Evolutionary conservation across 306 rosid species (phyloP).

Genomic region (Phaseolus lunatus): DNA sequence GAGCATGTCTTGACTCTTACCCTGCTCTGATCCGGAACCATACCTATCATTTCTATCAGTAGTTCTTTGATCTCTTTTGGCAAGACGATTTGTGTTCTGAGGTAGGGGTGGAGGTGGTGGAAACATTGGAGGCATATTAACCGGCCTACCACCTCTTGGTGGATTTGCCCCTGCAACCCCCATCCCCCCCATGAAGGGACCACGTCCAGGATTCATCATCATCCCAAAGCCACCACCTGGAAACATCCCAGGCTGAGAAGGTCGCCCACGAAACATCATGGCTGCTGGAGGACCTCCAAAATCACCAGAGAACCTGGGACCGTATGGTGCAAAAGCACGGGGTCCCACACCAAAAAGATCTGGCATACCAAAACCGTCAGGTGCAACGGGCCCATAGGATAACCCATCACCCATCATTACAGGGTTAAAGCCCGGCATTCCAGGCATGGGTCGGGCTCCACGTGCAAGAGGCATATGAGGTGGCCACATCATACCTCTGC

Average conservation of each 20-base stretch:
- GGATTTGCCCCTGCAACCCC: slow-evolving; percentile 81
- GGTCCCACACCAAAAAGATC: slow-evolving; percentile 89
- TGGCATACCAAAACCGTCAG: slow-evolving; percentile 95
- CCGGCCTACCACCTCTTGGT: slow-evolving; percentile 75
- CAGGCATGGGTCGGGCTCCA: slow-evolving; percentile 92
- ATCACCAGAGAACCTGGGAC: slow-evolving; percentile 90
- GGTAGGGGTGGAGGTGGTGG: slow-evolving; percentile 72
- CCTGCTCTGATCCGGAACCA: slow-evolving; percentile 69
- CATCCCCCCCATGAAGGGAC: slow-evolving; percentile 94
- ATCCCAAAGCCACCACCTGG: slow-evolving; percentile 92
- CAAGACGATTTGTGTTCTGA: slow-evolving; percentile 65
- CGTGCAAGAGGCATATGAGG: slow-evolving; percentile 93
- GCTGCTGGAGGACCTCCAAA: slow-evolving; percentile 80
- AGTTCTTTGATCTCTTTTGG: slow-evolving; percentile 78
- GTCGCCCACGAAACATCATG: slow-evolving; percentile 96
- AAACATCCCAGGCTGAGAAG: slow-evolving; percentile 89
- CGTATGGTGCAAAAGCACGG: slow-evolving; percentile 85
- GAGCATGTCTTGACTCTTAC: slow-evolving; percentile 72
- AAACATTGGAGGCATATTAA: slow-evolving; percentile 81
- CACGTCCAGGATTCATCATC: slow-evolving; percentile 97
- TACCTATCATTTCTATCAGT: slow-evolving; percentile 76
- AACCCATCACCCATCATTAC: slow-evolving; percentile 96
- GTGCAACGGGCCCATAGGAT: slow-evolving; percentile 84
- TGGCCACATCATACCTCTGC: slow-evolving; percentile 96
- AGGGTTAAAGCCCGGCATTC: slow-evolving; percentile 90